phyloP scores from a whole-genome alignment of 2,329 filamentous ascomycete genomes.

The Corniculantispora saksenae region DNA sequence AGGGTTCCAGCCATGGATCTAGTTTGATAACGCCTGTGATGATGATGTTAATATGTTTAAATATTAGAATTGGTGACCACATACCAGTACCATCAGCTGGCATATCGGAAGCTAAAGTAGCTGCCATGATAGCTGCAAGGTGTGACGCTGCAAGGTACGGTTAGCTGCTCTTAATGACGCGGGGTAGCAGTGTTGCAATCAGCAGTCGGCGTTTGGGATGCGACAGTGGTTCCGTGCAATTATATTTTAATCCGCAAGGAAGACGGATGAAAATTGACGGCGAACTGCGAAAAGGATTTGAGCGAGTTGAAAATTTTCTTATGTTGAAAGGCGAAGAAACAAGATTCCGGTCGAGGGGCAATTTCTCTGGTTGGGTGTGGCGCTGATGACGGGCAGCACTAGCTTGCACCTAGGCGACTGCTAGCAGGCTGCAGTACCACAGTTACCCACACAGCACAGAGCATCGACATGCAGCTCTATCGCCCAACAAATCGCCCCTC shows the following conservation, averaged over 20 bases:
- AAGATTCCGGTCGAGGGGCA: conserved; percentile 10
- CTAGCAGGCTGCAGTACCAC: background rate
- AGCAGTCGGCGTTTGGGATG: background rate
- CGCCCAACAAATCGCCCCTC: conserved; percentile 12
- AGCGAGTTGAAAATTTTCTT: background rate
- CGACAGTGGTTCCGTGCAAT: background rate
- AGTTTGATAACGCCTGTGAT: conserved; percentile 76
- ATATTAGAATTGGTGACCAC: conserved; percentile 24
- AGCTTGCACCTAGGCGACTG: conserved; percentile 8
- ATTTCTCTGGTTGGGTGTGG: conserved; percentile 9
- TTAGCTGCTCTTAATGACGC: conserved; percentile 15
- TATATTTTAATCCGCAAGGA: background rate
- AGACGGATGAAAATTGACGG: background rate
- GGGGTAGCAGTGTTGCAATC: conserved; percentile 13
- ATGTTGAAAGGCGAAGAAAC: conserved; percentile 10
- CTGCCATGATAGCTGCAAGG: conserved; percentile 20
- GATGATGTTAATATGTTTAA: conserved; percentile 1
- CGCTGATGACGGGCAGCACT: conserved; percentile 12
- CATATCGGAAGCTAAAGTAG: conserved; percentile 45
- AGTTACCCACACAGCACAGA: conserved; percentile 8
- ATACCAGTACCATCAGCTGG: conserved; percentile 73
- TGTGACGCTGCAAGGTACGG: background rate
- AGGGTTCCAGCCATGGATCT: conserved; percentile 88
- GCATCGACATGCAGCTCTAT: background rate
- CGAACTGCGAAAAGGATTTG: background rate